These are phyloP conservation scores for Eudorina sp. DNA, from an alignment of 139 green algal genomes.

Conservation along the genomic window DNA sequence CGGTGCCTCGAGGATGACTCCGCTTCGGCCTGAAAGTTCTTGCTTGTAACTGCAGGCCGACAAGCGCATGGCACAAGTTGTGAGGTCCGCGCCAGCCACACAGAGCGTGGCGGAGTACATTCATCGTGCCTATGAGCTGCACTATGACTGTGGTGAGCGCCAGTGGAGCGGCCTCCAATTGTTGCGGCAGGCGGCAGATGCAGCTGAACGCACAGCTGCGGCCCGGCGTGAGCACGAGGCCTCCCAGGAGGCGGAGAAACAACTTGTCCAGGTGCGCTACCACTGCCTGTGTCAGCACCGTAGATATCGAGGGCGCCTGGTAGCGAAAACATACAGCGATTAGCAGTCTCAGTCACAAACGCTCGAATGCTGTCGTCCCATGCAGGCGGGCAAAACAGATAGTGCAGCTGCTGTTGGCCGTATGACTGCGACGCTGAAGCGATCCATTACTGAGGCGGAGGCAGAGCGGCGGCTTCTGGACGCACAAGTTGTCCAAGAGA, in stretches of 20 bases:
- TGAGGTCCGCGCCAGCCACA: not conserved
- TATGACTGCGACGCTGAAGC: not conserved
- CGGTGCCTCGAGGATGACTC: not conserved
- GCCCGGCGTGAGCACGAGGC: not conserved
- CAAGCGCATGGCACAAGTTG: not conserved
- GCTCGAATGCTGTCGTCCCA: too few species aligned
- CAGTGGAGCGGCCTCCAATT: not conserved
- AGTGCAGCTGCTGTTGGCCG: not conserved
- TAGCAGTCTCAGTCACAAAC: too few species aligned
- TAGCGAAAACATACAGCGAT: too few species aligned
- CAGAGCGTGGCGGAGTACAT: conserved; percentile 37
- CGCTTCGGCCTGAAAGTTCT: not conserved
- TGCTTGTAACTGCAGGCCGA: conserved; percentile 24
- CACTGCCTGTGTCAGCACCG: too few species aligned
- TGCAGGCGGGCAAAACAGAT: conserved; percentile 10
- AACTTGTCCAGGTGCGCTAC: conserved; percentile 2
- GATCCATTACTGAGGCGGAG: conserved; percentile 4
- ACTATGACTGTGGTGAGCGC: not conserved
- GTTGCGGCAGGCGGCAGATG: not conserved
- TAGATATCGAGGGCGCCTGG: too few species aligned
- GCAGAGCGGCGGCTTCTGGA: not conserved
- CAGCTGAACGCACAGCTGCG: not conserved
- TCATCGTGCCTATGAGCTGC: not conserved
- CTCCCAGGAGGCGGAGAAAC: not conserved
- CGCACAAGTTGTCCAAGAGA: conserved; percentile 4